phyloP scores from a whole-genome alignment of 352 stramenopile species.

The Halophytophthora polymorphica region DNA sequence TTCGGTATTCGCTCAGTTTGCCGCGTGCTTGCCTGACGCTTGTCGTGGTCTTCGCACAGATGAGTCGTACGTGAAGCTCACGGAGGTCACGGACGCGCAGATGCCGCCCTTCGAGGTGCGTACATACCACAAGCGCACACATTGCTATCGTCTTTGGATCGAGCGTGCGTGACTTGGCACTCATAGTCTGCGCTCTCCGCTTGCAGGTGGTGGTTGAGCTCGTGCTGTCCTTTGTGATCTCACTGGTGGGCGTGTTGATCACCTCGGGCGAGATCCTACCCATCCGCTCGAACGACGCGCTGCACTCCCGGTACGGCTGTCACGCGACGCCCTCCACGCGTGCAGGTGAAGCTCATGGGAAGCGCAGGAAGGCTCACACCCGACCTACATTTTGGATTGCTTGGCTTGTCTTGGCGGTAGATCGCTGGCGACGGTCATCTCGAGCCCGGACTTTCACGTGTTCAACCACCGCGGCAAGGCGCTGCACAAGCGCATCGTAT shows the following conservation, averaged over 20 bases:
- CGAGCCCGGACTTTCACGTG: constrained; percentile 72
- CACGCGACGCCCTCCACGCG: neutral
- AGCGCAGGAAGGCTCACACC: no score
- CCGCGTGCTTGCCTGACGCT: no score
- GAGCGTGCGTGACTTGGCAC: no score
- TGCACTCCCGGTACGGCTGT: constrained; percentile 53
- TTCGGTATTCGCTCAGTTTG: constrained; percentile 2
- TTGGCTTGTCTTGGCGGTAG: constrained; percentile 18
- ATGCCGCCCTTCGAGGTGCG: constrained; percentile 61
- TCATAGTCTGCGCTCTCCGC: constrained; percentile 5
- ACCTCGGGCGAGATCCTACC: constrained; percentile 66
- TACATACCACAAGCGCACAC: neutral
- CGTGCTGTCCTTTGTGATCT: constrained; percentile 62
- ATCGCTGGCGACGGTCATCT: constrained; percentile 62
- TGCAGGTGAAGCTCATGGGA: no score
- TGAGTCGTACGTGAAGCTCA: constrained; percentile 71
- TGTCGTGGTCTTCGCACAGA: constrained; percentile 35
- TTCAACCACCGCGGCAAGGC: constrained; percentile 81
- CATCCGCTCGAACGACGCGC: constrained; percentile 65
- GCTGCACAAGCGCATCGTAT: constrained; percentile 65
- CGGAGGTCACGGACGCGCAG: constrained; percentile 66
- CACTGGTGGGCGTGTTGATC: constrained; percentile 63
- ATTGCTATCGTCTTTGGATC: neutral
- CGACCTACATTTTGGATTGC: no score
- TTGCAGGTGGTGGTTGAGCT: constrained; percentile 69